phyloP scores from a whole-genome alignment of 306 rosid genomes.

The Acacia melanoxylon region DNA sequence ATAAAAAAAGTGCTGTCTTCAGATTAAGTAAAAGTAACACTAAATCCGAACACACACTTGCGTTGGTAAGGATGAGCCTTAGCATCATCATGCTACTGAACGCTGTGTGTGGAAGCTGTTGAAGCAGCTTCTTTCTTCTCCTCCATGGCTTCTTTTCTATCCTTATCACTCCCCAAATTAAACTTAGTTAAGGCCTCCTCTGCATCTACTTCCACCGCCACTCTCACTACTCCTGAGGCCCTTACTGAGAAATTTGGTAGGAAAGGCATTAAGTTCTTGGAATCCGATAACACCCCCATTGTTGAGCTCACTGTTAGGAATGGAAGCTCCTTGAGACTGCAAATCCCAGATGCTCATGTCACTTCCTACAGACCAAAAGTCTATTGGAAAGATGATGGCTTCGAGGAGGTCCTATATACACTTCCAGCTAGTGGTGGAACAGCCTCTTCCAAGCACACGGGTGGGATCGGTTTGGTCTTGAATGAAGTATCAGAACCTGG shows the following conservation, averaged over 20 bases:
- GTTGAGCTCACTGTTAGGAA: conserved; percentile 80
- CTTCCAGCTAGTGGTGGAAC: conserved; percentile 43
- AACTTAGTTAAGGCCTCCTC: conserved; percentile 56
- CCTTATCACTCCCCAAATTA: conserved; percentile 73
- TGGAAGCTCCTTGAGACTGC: conserved; percentile 84
- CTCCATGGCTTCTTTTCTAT: conserved; percentile 84
- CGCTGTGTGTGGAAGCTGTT: conserved; percentile 53
- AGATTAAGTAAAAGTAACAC: not conserved
- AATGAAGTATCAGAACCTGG: conserved; percentile 56
- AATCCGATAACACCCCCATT: conserved; percentile 50
- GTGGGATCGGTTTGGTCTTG: conserved; percentile 83
- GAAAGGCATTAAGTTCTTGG: conserved; percentile 81
- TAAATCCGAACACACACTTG: conserved; percentile 36
- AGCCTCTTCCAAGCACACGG: conserved; percentile 50
- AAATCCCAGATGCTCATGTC: conserved; percentile 85
- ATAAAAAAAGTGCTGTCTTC: too few species aligned
- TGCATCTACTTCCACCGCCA: conserved; percentile 29
- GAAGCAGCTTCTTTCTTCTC: conserved; percentile 33
- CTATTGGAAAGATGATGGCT: conserved; percentile 86
- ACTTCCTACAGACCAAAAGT: conserved; percentile 92
- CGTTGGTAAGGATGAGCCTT: conserved; percentile 47
- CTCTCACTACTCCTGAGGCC: conserved; percentile 47
- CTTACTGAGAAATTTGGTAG: conserved; percentile 69
- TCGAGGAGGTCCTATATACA: conserved; percentile 81
- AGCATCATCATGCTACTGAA: conserved; percentile 40